Evolutionary conservation across 2,329 filamentous ascomycete species (phyloP), one percentile per base, ranked within the genome.

Genomic region (Pestalotiopsis sp.): DNA sequence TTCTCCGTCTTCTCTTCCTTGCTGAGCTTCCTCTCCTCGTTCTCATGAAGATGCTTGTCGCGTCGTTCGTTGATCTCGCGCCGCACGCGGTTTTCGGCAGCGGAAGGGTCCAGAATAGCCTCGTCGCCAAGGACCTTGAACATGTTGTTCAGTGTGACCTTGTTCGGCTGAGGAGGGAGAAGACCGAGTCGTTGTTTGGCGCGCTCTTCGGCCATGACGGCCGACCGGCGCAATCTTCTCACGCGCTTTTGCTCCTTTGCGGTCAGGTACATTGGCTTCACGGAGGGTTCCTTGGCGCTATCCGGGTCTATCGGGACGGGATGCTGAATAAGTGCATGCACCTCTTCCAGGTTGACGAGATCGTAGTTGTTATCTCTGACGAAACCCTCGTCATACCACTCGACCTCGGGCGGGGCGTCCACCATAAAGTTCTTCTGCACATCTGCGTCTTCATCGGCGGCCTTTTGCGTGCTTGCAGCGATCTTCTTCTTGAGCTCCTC

Each of bases 361-460:
- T 91, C 87, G 81, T 98, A 98, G 67, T 87, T 91, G 57, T 88
- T 87, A 57, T 92, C 93, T 65, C 92, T 87, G 17, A 97, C 86
- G 20, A 98, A 83, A 2, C 91, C 93, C 82, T 98, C 95, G 75
- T 99, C 96, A 93, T 95, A 98, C 96, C 96, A 99, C 80, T 99
- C 96, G 57, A 98, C 87, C 7, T 92, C 92, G 4, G 96, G 96
- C 11, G 96, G 96, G 40, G 87, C 86, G 71, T 95, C 91, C 5
- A 98, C 89, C 4, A 96, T 82, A 78, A 95, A 98, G 40, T 94
- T 93, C 79, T 95, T 97, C 79, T 99, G 95, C 63, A 92, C 90
- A 70, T 97, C 92, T 38, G 93, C 82, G 73, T 95, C 95, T 78
- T 98, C 95, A 75, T 98, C 95, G 61, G 94, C 95, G n/a, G 92